phyloP scores from a whole-genome alignment of 495 filamentous ascomycete species.

The Tuber microsphaerosporum region DNA sequence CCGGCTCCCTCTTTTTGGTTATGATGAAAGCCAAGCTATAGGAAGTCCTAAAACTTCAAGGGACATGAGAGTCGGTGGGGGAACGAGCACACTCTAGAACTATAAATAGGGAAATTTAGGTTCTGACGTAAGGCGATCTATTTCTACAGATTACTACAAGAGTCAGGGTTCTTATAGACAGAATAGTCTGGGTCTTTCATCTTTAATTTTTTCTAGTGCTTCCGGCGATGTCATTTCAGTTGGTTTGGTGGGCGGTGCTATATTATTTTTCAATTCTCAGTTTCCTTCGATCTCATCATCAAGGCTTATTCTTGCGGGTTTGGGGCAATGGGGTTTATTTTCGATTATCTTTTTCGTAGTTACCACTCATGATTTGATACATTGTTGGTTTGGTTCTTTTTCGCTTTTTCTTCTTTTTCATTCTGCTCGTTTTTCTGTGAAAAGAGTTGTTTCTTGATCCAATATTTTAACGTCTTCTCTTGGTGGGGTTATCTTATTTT shows the following conservation, averaged over 20 bases:
- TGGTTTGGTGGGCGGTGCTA: constrained; percentile 30
- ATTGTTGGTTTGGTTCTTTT: constrained; percentile 32
- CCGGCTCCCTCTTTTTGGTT: constrained; percentile 37
- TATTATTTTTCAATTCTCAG: constrained; percentile 15
- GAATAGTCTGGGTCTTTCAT: constrained; percentile 23
- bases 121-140: constrained; percentile 35
- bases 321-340: constrained; percentile 28
- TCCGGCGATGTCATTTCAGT: constrained; percentile 25
- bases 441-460: neutral
- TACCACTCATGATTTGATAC: constrained; percentile 9
- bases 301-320: constrained; percentile 25
- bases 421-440: neutral
- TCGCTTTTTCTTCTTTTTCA: constrained; percentile 13
- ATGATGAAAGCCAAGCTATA: constrained; percentile 35
- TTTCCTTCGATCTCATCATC: constrained; percentile 19
- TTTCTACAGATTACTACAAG: constrained; percentile 58
- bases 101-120: constrained; percentile 45
- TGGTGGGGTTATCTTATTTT: constrained; percentile 6
- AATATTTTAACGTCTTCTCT: constrained; percentile 1
- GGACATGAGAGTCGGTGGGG: constrained; percentile 35
- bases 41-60: constrained; percentile 36
- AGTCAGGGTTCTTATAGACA: constrained; percentile 65
- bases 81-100: constrained; percentile 34
- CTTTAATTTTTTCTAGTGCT: constrained; percentile 18
- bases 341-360: constrained; percentile 5